Conservation (phyloP, 1,284 basidiomycete species). For the Rhodofomes roseus region DNA sequence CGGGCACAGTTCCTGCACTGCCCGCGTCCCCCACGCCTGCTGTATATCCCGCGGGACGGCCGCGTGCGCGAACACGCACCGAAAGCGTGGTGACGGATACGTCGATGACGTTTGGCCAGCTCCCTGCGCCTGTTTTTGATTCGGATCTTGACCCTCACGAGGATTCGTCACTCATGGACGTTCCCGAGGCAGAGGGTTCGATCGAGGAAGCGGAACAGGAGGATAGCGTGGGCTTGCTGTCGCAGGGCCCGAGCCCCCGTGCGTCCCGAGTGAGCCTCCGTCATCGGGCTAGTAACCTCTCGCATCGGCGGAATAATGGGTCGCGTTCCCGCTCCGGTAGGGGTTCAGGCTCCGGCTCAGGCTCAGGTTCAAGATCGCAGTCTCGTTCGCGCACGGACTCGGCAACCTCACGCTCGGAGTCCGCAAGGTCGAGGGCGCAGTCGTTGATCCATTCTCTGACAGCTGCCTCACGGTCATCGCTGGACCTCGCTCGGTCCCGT, state of each 20-base stretch:
- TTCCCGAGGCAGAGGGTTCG: constrained; percentile 49
- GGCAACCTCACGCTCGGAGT: constrained; percentile 36
- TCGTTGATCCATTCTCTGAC: constrained; percentile 62
- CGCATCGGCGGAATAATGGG: constrained; percentile 25
- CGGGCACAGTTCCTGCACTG: constrained; percentile 47
- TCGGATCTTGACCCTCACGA: constrained; percentile 35
- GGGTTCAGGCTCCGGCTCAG: constrained; percentile 5
- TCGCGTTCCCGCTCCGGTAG: constrained; percentile 26
- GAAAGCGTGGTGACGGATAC: constrained; percentile 40
- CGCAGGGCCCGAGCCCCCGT: constrained; percentile 49
- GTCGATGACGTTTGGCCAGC: constrained; percentile 32
- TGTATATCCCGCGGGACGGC: constrained; percentile 37
- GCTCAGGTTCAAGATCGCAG: constrained; percentile 26
- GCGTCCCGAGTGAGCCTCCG: constrained; percentile 49
- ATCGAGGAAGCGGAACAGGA: constrained; percentile 63
- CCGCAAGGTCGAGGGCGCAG: constrained; percentile 53
- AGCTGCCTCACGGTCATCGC: constrained; percentile 54
- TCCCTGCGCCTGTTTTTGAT: constrained; percentile 30
- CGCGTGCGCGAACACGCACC: constrained; percentile 37
- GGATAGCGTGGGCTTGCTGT: constrained; percentile 64
- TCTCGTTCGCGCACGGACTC: constrained; percentile 49
- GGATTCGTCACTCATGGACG: constrained; percentile 42
- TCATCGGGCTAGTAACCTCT: constrained; percentile 35
- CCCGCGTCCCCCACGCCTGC: constrained; percentile 43
- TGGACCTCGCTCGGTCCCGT: constrained; percentile 50